Evolutionary conservation across 1,284 basidiomycete genomes (phyloP), one percentile per base, ranked within the genome.

Genomic region (Schizophyllum amplum): DNA sequence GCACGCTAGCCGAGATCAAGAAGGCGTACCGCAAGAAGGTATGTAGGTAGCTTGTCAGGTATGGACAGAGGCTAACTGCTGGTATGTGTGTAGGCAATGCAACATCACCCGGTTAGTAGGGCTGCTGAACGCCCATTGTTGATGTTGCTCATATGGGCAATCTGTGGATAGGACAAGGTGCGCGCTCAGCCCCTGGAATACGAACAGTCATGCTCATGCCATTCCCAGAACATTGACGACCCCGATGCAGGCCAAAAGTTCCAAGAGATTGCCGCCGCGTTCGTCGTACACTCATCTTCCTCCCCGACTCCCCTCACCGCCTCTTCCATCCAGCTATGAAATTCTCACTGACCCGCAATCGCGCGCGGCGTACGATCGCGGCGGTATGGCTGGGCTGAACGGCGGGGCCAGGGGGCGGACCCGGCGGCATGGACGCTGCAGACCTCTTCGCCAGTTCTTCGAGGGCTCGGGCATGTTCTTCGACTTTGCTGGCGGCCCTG

Each of bases 1-100:
- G 52, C 60, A 53, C 48, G 27, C 64, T 24, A 90, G 90, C 75
- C 62, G 92, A 96, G 63, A 92, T 97, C 67, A 95, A 94, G 73
- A 91, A 90, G 68, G 94, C 93, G 5, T 97, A 97, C 69, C 86
- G 89, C 68, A 89, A 83, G 75, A 94, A 93, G 84, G 91, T 89
- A 66, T 57, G 60, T 61, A 25, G 56, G 64, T 64, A 33, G 33
- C 17, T 50, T 56, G 54, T 60, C n/a, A 52, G 42, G 60, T 54
- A 50, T 54, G 27, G 42, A 59, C 54, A 55, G n/a, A 52, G 23
- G 55, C 55, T 53, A 50, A 55, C 60, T 65, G 60, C 65, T 54
- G 71, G 22, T 55, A 21, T 64, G 57, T n/a, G n/a, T 59, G 15
- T 62, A 93, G 90, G 93, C 92, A 51, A 90, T 88, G 72, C 84